A percentile compares a stretch with the other conserved stretches of the same genome.
Conservation (phyloP, 352 stramenopile genomes). For the Pythium sp. region DNA sequence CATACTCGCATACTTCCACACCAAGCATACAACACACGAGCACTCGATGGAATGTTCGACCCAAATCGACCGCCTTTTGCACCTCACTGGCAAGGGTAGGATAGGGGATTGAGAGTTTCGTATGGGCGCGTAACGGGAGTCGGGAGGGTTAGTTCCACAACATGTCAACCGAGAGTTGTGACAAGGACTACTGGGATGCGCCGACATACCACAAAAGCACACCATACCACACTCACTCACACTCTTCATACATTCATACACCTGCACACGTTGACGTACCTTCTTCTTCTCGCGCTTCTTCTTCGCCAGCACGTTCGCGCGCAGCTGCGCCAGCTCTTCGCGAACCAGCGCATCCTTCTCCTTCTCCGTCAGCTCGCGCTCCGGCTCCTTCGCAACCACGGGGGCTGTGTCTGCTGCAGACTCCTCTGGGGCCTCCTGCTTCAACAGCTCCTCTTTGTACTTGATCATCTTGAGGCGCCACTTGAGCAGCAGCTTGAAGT, state of each 20-base stretch:
- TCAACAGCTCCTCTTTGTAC: conserved; percentile 82
- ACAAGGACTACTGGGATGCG: conserved; percentile 90
- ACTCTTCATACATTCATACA: conserved; percentile 22
- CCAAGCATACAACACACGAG: conserved; percentile 2
- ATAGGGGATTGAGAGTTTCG: conserved; percentile 46
- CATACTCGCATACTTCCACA: neutral
- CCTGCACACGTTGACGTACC: conserved; percentile 35
- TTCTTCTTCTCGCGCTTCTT: conserved; percentile 92
- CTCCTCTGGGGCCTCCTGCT: conserved; percentile 43
- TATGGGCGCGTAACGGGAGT: conserved; percentile 89
- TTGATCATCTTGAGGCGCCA: conserved; percentile 95
- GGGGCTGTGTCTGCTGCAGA: conserved; percentile 19
- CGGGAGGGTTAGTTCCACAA: conserved; percentile 89
- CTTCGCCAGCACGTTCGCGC: conserved; percentile 72
- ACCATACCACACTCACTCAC: conserved; percentile 19
- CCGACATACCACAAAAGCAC: conserved; percentile 27
- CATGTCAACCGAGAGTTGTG: conserved; percentile 74
- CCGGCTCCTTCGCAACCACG: conserved; percentile 23
- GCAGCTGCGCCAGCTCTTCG: conserved; percentile 81
- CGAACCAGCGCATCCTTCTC: conserved; percentile 82
- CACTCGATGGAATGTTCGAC: conserved; percentile 41
- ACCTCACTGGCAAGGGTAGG: conserved; percentile 44
- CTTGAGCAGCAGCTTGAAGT: conserved; percentile 97
- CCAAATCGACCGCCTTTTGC: conserved; percentile 74
- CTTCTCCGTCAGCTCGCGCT: conserved; percentile 68